phyloP scores from a whole-genome alignment of 2,329 filamentous ascomycete genomes.

The Aspergillus sp. region DNA sequence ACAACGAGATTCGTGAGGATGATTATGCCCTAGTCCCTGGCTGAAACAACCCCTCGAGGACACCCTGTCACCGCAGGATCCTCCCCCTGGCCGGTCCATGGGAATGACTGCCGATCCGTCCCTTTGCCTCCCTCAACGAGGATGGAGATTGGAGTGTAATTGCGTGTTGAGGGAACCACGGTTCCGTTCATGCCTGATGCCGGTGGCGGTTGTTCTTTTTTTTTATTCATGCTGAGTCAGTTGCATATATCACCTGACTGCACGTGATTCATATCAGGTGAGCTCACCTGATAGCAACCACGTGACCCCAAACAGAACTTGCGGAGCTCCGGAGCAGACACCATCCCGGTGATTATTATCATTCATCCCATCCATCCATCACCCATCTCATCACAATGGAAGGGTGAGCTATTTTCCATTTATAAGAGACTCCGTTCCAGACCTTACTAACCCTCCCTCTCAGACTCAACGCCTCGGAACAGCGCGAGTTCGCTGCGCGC shows the following conservation, averaged over 20 bases:
- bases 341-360: neutral
- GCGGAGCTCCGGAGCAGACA: slow-evolving; percentile 19
- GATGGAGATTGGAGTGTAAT: neutral
- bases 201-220: slow-evolving; percentile 15
- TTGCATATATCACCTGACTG: neutral
- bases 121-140: neutral
- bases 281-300: neutral
- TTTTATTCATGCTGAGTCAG: slow-evolving; percentile 12
- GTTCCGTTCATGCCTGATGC: slow-evolving; percentile 10
- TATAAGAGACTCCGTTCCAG: neutral
- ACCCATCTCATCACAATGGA: slow-evolving; percentile 33
- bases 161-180: slow-evolving; percentile 8
- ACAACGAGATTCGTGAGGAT: too few species aligned
- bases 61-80: too few species aligned
- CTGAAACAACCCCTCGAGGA: too few species aligned
- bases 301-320: slow-evolving; percentile 16
- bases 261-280: neutral
- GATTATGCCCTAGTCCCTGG: too few species aligned
- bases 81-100: neutral
- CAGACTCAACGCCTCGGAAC: slow-evolving; percentile 73
- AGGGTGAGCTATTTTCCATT: slow-evolving; percentile 23
- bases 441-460: slow-evolving; percentile 9
- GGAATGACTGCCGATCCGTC: neutral
- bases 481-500: slow-evolving; percentile 87
- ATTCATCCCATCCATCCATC: neutral